Evolutionary conservation across 345 rosid species (phyloP), one percentile per base, ranked within the genome.

Genomic region (Moricandia moricandioides): DNA sequence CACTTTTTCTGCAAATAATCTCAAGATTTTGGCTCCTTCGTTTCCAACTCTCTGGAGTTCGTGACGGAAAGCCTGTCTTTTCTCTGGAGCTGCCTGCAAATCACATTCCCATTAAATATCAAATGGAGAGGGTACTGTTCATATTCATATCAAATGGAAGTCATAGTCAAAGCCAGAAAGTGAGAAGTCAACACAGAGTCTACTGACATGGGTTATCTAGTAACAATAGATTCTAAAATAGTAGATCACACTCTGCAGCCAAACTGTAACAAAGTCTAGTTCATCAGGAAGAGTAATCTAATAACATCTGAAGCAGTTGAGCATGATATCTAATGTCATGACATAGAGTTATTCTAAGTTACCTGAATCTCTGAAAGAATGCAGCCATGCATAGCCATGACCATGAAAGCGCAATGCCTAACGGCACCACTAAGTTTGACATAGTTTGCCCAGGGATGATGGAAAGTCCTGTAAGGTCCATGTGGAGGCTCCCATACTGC

Each of bases 41-140:
- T 59, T 83, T 14, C 90, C 84, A 49, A 82, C 85, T 70, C 77
- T 82, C 35, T 78, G 85, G 8, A 86, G 84, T 78, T 84, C 90
- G 0, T 51, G 56, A 1, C 78, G 74, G 54, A 92, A 90, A 12
- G 77, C 91, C 30, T 74, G 81, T 65, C 97, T 86, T 86, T 86
- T 90, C 11, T 90, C 96, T 35, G 89, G 81, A 1, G 91, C 89
- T 62, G 98, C 96, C 98, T 92, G 78, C 40, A 65, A 65, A 69
- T 66, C 43, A 55, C 56, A 73, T 55, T 51, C 63, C 55, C 7
- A 37, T 72, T 7, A 29, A 29, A 52, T 52, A 43, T 35, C 52
- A 29, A 29, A 29, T 3, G 31, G 31, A 29, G 31, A 29, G 31
- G 31, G 31, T 29, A 29, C 31, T 29, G 31, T 29, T 29, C 31